Conservation (phyloP, 108 stramenopile genomes). For the Cyclotella cryptica region DNA sequence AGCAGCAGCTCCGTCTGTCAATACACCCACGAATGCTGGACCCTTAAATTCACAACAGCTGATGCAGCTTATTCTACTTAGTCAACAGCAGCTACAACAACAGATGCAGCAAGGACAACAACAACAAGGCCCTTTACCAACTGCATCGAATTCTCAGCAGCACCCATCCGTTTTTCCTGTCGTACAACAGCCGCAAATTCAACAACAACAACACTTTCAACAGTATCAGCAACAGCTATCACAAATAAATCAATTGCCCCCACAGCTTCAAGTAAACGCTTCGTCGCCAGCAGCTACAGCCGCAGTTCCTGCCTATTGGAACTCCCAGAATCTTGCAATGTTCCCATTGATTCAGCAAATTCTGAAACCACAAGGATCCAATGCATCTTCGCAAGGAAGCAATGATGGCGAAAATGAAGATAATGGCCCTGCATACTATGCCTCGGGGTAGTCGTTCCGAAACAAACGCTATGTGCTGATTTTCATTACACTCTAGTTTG, state of each 20-base stretch:
- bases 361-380: background rate
- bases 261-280: background rate
- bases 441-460: background rate
- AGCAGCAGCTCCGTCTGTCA: background rate
- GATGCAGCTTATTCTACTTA: slow-evolving; percentile 27
- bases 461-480: background rate
- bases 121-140: background rate
- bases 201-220: slow-evolving; percentile 1
- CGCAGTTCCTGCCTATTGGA: background rate
- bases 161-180: background rate
- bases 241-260: background rate
- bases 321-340: slow-evolving; percentile 8
- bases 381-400: slow-evolving; percentile 13
- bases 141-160: background rate
- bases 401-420: slow-evolving; percentile 4
- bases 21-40: slow-evolving; percentile 5
- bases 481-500: too few species aligned
- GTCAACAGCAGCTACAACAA: slow-evolving; percentile 31
- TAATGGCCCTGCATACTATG: background rate
- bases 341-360: background rate
- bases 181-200: background rate
- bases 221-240: background rate
- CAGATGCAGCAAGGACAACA: slow-evolving; percentile 27
- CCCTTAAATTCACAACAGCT: slow-evolving; percentile 19
- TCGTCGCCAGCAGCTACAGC: background rate